Conservation (phyloP, 2,329 filamentous ascomycete species). For the Teratosphaeria nubilosa region DNA sequence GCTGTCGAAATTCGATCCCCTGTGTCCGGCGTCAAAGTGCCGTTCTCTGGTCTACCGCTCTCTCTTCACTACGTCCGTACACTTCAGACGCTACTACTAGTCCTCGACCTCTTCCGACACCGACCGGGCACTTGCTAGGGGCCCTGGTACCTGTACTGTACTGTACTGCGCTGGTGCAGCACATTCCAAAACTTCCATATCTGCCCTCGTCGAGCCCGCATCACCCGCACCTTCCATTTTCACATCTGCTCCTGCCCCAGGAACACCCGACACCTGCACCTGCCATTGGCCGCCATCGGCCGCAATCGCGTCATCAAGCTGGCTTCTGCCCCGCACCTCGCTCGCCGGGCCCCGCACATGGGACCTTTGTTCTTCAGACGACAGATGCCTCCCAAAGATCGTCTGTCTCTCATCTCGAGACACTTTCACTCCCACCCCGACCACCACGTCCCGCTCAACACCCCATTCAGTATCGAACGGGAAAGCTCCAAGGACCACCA, state of each 20-base stretch:
- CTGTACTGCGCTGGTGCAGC: not conserved
- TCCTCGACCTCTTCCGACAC: not conserved
- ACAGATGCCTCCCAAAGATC: constrained; percentile 36
- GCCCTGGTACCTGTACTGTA: not conserved
- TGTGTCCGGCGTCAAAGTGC: not conserved
- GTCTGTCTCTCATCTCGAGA: constrained; percentile 47
- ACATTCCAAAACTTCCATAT: not conserved
- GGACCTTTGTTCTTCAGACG: constrained; percentile 22
- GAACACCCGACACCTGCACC: no score
- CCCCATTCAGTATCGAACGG: constrained; percentile 53
- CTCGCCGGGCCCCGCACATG: constrained; percentile 8
- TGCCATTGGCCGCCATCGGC: not conserved
- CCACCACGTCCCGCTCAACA: constrained; percentile 49
- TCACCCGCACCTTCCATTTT: not conserved
- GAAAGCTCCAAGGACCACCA: constrained; percentile 20
- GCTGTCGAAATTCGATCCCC: not conserved
- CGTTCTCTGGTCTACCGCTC: not conserved
- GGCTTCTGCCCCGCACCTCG: constrained; percentile 10
- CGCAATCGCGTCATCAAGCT: constrained; percentile 8
- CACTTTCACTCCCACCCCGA: constrained; percentile 45
- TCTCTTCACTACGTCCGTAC: not conserved
- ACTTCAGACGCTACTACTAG: no score
- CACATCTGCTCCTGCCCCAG: not conserved
- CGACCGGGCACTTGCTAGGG: not conserved
- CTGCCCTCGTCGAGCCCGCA: not conserved